Evolutionary conservation across 2,329 filamentous ascomycete genomes (phyloP).

Genomic region (Rutstroemia sp.): DNA sequence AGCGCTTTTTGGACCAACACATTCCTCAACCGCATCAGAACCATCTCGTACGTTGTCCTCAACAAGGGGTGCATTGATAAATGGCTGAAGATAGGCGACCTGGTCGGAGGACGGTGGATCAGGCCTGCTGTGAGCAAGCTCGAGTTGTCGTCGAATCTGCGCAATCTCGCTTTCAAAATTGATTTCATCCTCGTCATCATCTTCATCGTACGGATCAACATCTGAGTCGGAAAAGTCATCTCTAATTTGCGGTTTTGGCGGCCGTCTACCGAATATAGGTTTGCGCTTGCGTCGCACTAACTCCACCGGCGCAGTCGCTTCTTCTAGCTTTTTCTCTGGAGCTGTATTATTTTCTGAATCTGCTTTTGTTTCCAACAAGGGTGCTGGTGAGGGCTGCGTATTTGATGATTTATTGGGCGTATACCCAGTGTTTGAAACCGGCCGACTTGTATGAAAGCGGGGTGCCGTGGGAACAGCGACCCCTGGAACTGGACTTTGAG

Average conservation of each 20-base stretch:
- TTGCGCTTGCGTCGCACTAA: slow-evolving; percentile 10
- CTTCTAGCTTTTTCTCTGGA: background rate
- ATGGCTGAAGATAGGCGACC: slow-evolving; percentile 15
- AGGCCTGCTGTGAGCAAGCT: slow-evolving; percentile 14
- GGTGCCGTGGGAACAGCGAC: slow-evolving; percentile 25
- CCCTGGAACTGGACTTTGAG: slow-evolving; percentile 18
- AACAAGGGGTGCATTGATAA: slow-evolving; percentile 10
- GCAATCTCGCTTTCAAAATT: slow-evolving; percentile 29
- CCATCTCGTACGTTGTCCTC: background rate
- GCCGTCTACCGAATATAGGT: slow-evolving; percentile 17
- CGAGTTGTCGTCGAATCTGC: slow-evolving; percentile 20
- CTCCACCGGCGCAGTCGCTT: background rate
- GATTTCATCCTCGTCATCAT: slow-evolving; percentile 20
- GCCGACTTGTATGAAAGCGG: slow-evolving; percentile 10
- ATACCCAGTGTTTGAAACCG: background rate
- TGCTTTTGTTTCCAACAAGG: background rate
- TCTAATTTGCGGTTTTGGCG: slow-evolving; percentile 9
- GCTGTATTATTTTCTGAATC: background rate
- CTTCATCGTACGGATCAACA: slow-evolving; percentile 27
- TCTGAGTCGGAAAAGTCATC: slow-evolving; percentile 21
- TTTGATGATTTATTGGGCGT: background rate
- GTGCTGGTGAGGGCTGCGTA: background rate
- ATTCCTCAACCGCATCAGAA: background rate
- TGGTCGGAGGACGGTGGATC: slow-evolving; percentile 14
- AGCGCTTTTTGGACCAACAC: background rate